Evolutionary conservation across 2,329 filamentous ascomycete genomes (phyloP).

Genomic region (Hypoxylon sp.): DNA sequence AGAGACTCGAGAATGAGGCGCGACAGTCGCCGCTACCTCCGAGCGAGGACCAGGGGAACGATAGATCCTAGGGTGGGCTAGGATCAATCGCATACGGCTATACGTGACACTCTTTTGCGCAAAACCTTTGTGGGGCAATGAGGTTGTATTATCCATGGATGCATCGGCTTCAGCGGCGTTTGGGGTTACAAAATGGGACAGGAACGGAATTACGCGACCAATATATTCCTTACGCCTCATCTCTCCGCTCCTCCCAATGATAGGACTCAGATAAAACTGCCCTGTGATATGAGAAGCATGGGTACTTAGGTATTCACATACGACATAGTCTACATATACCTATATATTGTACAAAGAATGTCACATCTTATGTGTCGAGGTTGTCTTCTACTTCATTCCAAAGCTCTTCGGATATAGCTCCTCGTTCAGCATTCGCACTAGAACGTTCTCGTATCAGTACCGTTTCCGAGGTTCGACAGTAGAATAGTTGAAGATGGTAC

Average conservation of each 20-base stretch:
- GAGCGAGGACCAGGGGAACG: slow-evolving; percentile 17
- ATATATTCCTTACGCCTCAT: slow-evolving; percentile 8
- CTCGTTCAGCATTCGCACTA: slow-evolving; percentile 73
- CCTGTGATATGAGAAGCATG: slow-evolving; percentile 4
- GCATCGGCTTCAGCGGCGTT: slow-evolving; percentile 26
- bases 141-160: slow-evolving; percentile 7
- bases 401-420: slow-evolving; percentile 65
- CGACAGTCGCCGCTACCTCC: slow-evolving; percentile 49
- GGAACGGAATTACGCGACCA: not conserved
- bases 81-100: not conserved
- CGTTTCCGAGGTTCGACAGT: not conserved
- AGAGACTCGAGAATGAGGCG: slow-evolving; percentile 60
- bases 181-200: slow-evolving; percentile 9
- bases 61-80: slow-evolving; percentile 43
- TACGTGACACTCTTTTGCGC: not conserved
- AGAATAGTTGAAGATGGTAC: slow-evolving; percentile 12
- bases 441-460: slow-evolving; percentile 10
- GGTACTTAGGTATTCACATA: slow-evolving; percentile 33
- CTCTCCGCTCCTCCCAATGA: slow-evolving; percentile 27
- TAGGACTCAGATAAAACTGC: slow-evolving; percentile 13
- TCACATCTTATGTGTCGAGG: slow-evolving; percentile 59
- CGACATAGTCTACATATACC: slow-evolving; percentile 24
- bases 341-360: slow-evolving; percentile 54
- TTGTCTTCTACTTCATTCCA: slow-evolving; percentile 69
- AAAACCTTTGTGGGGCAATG: not conserved